These are phyloP conservation scores for Fusarium paranaense DNA, from an alignment of 2,329 filamentous ascomycete species.

Conservation along the genomic window DNA sequence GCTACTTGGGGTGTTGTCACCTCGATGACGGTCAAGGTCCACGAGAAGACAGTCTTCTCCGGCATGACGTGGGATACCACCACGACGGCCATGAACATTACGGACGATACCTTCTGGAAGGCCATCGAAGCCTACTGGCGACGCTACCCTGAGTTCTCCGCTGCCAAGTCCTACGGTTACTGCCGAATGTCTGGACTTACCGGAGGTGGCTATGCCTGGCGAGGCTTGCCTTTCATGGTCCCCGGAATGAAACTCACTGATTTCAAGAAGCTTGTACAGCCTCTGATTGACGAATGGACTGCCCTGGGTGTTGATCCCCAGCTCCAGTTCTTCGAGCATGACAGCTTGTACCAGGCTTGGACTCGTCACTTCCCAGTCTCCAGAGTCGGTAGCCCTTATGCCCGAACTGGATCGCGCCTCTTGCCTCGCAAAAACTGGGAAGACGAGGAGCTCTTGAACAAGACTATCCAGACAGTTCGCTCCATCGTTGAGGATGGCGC, in stretches of 20 bases:
- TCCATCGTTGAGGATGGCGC: conserved; percentile 38
- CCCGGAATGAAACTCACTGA: conserved; percentile 49
- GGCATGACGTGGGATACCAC: conserved; percentile 53
- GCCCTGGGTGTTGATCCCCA: conserved; percentile 46
- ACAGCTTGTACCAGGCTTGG: conserved; percentile 53
- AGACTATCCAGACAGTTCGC: conserved; percentile 37
- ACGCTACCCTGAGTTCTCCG: conserved; percentile 46
- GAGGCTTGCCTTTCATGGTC: conserved; percentile 38
- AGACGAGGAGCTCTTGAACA: conserved; percentile 20
- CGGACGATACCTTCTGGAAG: conserved; percentile 48
- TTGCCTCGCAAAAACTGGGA: conserved; percentile 50
- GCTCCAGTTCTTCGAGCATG: conserved; percentile 49
- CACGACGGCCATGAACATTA: conserved; percentile 43
- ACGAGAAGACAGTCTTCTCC: conserved; percentile 47
- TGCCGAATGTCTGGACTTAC: not conserved
- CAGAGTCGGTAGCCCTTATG: conserved; percentile 32
- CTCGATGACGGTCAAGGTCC: conserved; percentile 49
- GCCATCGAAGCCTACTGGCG: conserved; percentile 48
- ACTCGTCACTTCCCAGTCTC: conserved; percentile 52
- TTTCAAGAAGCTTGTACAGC: conserved; percentile 48
- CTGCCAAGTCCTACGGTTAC: conserved; percentile 45
- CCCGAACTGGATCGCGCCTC: conserved; percentile 52
- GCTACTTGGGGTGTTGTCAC: conserved; percentile 56
- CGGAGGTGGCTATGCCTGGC: not conserved
- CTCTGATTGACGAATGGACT: conserved; percentile 45